Evolutionary conservation across 2,329 filamentous ascomycete species (phyloP).

Genomic region (Cordyceps cicadae): DNA sequence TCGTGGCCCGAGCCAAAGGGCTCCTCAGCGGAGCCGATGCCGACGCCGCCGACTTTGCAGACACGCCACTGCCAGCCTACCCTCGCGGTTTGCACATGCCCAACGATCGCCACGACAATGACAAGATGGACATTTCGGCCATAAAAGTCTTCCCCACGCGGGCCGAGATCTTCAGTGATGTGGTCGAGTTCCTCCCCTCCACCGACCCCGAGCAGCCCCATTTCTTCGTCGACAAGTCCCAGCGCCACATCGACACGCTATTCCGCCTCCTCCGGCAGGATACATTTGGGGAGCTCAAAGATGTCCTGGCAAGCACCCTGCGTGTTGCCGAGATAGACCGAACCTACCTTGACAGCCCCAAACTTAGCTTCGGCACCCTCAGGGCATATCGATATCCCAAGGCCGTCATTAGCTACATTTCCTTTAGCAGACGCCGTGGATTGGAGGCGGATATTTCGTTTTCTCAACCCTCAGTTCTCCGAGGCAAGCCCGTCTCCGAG

Average conservation of each 20-base stretch:
- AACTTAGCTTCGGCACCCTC: constrained; percentile 1
- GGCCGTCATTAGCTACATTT: neutral
- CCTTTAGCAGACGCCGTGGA: neutral
- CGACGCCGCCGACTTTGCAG: neutral
- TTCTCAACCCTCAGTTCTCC: neutral
- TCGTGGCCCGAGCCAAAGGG: constrained; percentile 7
- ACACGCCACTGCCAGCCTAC: neutral
- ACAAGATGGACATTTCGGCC: neutral
- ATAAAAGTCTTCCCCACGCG: constrained; percentile 3
- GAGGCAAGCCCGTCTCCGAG: neutral
- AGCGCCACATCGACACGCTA: constrained; percentile 5
- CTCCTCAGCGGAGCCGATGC: neutral
- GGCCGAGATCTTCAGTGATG: neutral
- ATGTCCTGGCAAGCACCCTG: neutral
- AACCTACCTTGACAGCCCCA: neutral
- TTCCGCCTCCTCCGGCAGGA: constrained; percentile 7
- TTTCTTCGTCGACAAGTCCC: constrained; percentile 3
- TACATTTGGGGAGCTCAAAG: constrained; percentile 5
- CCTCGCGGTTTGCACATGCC: neutral
- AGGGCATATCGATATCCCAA: neutral
- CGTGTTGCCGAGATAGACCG: too few species aligned
- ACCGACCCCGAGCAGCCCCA: constrained; percentile 6
- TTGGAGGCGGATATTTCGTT: constrained; percentile 1
- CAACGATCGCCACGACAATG: constrained; percentile 3
- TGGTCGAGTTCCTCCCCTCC: constrained; percentile 4